A percentile compares a stretch with the other conserved stretches of the same genome.
Evolutionary conservation across 148 eudicot species (phyloP).

Genomic region (Chenopodium formosanum): DNA sequence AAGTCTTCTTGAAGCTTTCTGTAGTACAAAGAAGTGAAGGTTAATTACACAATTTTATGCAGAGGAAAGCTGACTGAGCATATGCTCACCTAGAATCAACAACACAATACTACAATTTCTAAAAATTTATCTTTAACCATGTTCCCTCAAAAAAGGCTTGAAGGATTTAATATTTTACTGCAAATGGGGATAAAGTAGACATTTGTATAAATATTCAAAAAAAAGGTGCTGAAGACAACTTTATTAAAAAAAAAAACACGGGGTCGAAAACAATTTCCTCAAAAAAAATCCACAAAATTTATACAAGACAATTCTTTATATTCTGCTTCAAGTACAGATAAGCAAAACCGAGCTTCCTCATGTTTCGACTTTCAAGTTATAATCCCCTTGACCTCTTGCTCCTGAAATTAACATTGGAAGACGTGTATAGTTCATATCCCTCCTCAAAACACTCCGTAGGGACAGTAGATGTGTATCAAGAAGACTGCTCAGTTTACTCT

Average conservation of each 20-base stretch:
- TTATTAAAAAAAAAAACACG: too few species aligned
- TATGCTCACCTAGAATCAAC: background rate
- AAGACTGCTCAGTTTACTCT: background rate
- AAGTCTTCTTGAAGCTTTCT: slow-evolving; percentile 97
- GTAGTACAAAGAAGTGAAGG: slow-evolving; percentile 15
- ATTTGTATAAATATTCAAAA: background rate
- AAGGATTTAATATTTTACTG: too few species aligned
- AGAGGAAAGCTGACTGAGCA: background rate
- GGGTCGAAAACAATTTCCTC: background rate
- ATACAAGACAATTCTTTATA: background rate
- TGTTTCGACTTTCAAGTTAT: background rate
- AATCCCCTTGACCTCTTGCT: background rate
- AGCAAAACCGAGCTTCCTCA: background rate
- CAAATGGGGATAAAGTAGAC: too few species aligned
- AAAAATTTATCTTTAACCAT: background rate
- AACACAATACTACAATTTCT: background rate
- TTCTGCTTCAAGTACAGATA: background rate
- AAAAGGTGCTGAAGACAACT: background rate
- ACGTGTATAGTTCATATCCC: background rate
- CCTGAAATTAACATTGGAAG: background rate
- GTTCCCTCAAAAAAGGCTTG: background rate
- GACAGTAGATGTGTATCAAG: background rate
- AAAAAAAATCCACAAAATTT: background rate
- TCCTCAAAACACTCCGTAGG: background rate
- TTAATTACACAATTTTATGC: background rate